Evolutionary conservation across 352 stramenopile species (phyloP).

Genomic region (Pythium aquatile): DNA sequence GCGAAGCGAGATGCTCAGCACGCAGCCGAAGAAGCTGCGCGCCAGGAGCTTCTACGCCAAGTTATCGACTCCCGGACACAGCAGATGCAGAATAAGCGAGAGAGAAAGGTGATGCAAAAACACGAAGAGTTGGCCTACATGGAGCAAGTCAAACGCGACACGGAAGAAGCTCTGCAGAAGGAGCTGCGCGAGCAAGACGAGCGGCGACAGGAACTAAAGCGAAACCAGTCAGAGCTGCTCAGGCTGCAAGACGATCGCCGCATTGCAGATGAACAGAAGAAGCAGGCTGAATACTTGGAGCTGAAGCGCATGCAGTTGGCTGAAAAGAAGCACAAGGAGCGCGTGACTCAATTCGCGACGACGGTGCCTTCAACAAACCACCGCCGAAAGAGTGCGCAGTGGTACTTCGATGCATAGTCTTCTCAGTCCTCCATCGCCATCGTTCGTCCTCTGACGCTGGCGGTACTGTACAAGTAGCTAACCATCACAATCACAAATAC

Average conservation of each 20-base stretch:
- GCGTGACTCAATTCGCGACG: constrained; percentile 52
- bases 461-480: constrained; percentile 6
- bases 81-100: constrained; percentile 53
- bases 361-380: constrained; percentile 52
- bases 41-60: constrained; percentile 67
- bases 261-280: constrained; percentile 52
- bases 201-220: constrained; percentile 57
- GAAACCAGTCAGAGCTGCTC: constrained; percentile 62
- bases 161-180: constrained; percentile 74
- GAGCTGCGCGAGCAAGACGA: constrained; percentile 78
- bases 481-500: neutral
- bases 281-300: constrained; percentile 70
- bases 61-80: constrained; percentile 58
- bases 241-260: constrained; percentile 53
- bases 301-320: constrained; percentile 74
- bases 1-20: constrained; percentile 73
- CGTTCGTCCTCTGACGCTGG: neutral
- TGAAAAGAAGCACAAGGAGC: constrained; percentile 77
- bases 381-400: constrained; percentile 72
- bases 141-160: constrained; percentile 60
- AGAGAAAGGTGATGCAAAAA: constrained; percentile 35
- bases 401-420: constrained; percentile 76
- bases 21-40: constrained; percentile 62
- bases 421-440: neutral
- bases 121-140: constrained; percentile 59